Evolutionary conservation across 352 stramenopile species (phyloP).

Genomic region (Pythium phragmiticola): DNA sequence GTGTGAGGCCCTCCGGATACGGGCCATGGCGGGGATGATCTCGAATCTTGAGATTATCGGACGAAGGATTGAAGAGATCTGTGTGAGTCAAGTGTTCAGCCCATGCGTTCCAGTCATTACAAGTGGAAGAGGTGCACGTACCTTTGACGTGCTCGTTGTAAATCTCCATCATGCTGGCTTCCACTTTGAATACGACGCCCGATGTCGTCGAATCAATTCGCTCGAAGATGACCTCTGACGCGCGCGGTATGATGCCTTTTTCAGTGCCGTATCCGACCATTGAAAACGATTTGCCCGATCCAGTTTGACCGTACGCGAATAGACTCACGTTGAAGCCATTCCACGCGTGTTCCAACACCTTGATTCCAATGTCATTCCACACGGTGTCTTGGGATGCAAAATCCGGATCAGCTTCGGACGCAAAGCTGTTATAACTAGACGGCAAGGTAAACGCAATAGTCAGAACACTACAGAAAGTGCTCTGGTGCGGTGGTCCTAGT

Average conservation of each 20-base stretch:
- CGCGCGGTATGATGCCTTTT: conserved; percentile 83
- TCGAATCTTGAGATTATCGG: conserved; percentile 86
- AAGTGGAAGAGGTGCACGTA: conserved; percentile 2
- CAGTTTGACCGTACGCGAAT: conserved; percentile 88
- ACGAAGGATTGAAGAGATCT: conserved; percentile 85
- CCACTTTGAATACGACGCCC: conserved; percentile 75
- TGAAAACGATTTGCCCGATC: conserved; percentile 82
- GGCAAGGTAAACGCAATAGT: neutral
- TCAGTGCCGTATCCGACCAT: conserved; percentile 85
- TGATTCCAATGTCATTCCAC: conserved; percentile 85
- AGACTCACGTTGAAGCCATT: conserved; percentile 90
- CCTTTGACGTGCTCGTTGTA: conserved; percentile 90
- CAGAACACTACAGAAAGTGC: neutral
- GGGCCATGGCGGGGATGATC: conserved; percentile 83
- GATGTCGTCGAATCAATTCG: conserved; percentile 55
- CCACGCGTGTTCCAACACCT: conserved; percentile 88
- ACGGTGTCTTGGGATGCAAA: conserved; percentile 80
- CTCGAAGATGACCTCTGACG: conserved; percentile 82
- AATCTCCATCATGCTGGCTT: conserved; percentile 90
- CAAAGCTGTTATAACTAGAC: conserved; percentile 86
- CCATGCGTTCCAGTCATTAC: neutral
- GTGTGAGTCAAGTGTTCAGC: conserved; percentile 18
- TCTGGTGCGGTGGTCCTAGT: neutral
- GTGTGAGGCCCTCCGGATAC: conserved; percentile 80
- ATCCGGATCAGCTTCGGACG: conserved; percentile 43